Evolutionary conservation across 345 rosid species (phyloP), one percentile per base, ranked within the genome.

Genomic region (Trapa bicornis): DNA sequence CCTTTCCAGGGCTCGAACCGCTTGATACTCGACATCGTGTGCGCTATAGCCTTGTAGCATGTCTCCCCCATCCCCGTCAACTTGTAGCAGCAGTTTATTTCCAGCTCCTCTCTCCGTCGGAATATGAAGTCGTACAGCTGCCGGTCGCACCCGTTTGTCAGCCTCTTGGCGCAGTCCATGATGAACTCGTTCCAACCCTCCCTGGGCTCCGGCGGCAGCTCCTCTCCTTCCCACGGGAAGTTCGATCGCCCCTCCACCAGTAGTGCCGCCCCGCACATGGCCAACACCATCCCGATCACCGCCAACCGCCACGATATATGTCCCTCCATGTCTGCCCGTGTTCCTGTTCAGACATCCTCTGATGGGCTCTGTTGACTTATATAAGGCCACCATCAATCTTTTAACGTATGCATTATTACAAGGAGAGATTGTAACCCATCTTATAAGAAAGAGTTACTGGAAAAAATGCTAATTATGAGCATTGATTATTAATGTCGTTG

Each of bases 31-130:
- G 70, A 68, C 11, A 68, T 52, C 36, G 70, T 12, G 64, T 67
- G n/a, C 47, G 70, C 37, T 43, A 67, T 53, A 2, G 62, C 64
- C 32, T 6, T 53, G 47, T 50, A 32, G 70, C 70, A 67, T 7
- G 33, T 6, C 33, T 67, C 48, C 33, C 62, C 70, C 47, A 39
- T 53, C 9, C 33, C 56, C 61, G 47, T 29, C 36, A 67, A 12
- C 70, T 39, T 54, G 50, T 67, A 15, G 70, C 64, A 68, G 37
- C 70, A 68, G 37, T 68, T 56, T 37, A 68, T 68, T 9, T 16
- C 16, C 48, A 68, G 7, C 15, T 68, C 50, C 32, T 57, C 15
- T 12, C 17, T 12, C 63, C 62, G 47, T 42, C 57, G 16, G 64
- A 68, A 68, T 17, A 56, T 68, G 48, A 54, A 68, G 32, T 68